phyloP scores from a whole-genome alignment of 768 basidiomycete genomes.

The Pholiota microspora region DNA sequence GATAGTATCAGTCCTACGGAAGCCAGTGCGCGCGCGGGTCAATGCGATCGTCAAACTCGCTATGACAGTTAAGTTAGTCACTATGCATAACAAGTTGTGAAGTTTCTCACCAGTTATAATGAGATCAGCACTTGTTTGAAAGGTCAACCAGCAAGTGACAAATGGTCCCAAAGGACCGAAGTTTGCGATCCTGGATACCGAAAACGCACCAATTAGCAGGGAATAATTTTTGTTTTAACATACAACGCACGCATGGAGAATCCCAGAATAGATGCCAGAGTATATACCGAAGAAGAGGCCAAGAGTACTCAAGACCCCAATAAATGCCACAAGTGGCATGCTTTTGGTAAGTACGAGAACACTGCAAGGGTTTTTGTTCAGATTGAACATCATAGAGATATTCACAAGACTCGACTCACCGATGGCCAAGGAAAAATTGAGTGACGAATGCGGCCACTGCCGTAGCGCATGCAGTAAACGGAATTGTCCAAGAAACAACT shows the following conservation, averaged over 20 bases:
- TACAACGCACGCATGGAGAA: slow-evolving; percentile 32
- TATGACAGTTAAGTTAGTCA: slow-evolving; percentile 6
- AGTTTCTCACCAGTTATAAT: slow-evolving; percentile 37
- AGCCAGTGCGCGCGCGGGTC: slow-evolving; percentile 45
- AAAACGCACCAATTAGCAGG: background rate
- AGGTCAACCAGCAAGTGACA: slow-evolving; percentile 45
- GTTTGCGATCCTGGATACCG: slow-evolving; percentile 33
- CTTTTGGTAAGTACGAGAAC: slow-evolving; percentile 36
- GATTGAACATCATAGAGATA: background rate
- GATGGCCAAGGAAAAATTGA: slow-evolving; percentile 45
- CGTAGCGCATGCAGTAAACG: slow-evolving; percentile 47
- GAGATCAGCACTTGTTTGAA: slow-evolving; percentile 43
- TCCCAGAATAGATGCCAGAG: slow-evolving; percentile 40
- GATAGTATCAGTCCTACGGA: slow-evolving; percentile 48
- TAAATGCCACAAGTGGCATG: slow-evolving; percentile 30
- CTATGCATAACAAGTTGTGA: background rate
- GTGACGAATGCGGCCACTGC: slow-evolving; percentile 48
- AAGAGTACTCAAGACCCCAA: slow-evolving; percentile 33
- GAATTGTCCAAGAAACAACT: slow-evolving; percentile 49
- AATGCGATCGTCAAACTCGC: slow-evolving; percentile 28
- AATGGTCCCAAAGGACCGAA: slow-evolving; percentile 38
- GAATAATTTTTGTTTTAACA: background rate
- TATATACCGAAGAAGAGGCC: slow-evolving; percentile 43
- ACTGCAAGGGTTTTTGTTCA: slow-evolving; percentile 16
- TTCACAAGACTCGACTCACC: slow-evolving; percentile 26